Evolutionary conservation across 1,139 yeast genomes (phyloP).

Genomic region (Groenewaldozyma sp.): DNA sequence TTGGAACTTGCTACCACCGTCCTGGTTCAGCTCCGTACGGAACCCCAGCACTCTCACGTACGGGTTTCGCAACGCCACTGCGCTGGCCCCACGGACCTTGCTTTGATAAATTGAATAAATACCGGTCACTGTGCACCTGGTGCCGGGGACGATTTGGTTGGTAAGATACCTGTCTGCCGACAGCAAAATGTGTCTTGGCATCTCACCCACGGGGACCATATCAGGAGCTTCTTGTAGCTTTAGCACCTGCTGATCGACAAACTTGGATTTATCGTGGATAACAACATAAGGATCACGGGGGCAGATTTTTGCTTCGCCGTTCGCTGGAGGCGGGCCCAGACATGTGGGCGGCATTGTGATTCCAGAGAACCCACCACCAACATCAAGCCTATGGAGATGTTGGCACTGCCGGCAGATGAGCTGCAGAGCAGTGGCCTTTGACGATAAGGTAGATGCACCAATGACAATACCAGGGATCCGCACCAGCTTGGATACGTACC

Average conservation of each 20-base stretch:
- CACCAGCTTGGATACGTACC: slow-evolving; percentile 81
- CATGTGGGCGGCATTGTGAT: slow-evolving; percentile 71
- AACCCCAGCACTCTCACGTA: slow-evolving; percentile 82
- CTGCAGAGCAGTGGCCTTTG: slow-evolving; percentile 79
- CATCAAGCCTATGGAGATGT: slow-evolving; percentile 59
- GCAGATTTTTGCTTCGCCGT: slow-evolving; percentile 54
- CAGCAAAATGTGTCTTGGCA: slow-evolving; percentile 88
- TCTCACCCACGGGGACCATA: slow-evolving; percentile 97
- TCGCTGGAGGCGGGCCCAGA: slow-evolving; percentile 40
- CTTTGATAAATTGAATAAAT: slow-evolving; percentile 81
- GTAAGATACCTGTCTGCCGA: slow-evolving; percentile 87
- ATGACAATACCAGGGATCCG: slow-evolving; percentile 90
- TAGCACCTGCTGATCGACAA: slow-evolving; percentile 88
- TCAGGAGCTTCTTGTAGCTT: slow-evolving; percentile 95
- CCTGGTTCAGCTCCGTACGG: slow-evolving; percentile 70
- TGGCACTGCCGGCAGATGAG: slow-evolving; percentile 84
- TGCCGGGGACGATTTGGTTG: slow-evolving; percentile 89
- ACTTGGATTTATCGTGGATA: slow-evolving; percentile 85
- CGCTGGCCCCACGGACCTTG: slow-evolving; percentile 44
- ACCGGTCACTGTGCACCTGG: slow-evolving; percentile 85
- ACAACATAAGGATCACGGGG: slow-evolving; percentile 89
- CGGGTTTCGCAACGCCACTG: slow-evolving; percentile 89
- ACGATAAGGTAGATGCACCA: slow-evolving; percentile 79
- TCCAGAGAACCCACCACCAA: slow-evolving; percentile 72
- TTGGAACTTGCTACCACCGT: slow-evolving; percentile 53